Conservation (phyloP, 1,284 basidiomycete genomes). For the Boletellus deceptivus region DNA sequence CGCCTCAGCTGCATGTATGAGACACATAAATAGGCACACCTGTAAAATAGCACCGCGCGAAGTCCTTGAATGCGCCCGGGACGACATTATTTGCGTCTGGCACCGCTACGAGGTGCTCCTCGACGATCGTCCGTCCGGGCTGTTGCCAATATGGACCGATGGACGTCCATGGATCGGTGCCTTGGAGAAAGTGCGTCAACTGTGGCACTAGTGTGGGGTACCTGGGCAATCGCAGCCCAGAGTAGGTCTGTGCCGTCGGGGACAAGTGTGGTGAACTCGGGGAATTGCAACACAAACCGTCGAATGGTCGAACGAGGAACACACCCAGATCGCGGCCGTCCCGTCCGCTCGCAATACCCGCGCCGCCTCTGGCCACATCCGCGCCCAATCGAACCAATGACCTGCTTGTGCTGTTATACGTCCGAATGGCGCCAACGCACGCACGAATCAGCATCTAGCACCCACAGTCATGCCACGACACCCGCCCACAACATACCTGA, state of each 20-base stretch:
- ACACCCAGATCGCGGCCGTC: slow-evolving; percentile 75
- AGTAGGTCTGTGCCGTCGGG: slow-evolving; percentile 58
- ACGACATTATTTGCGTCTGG: slow-evolving; percentile 51
- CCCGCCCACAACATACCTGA: slow-evolving; percentile 49
- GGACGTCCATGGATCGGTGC: slow-evolving; percentile 48
- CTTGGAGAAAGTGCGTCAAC: slow-evolving; percentile 64
- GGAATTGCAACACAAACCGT: background rate
- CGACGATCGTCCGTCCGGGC: slow-evolving; percentile 76
- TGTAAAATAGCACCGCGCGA: slow-evolving; percentile 35
- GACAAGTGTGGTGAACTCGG: no score
- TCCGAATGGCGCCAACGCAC: no score
- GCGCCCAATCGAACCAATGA: slow-evolving; percentile 84
- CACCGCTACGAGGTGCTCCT: slow-evolving; percentile 67
- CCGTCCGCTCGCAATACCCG: slow-evolving; percentile 68
- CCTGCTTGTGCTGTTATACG: slow-evolving; percentile 65
- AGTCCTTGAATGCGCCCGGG: slow-evolving; percentile 37
- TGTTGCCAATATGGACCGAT: slow-evolving; percentile 79
- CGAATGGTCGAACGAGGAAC: background rate
- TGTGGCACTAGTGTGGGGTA: slow-evolving; percentile 58
- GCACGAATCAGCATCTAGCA: background rate
- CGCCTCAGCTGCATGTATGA: background rate
- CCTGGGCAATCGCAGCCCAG: slow-evolving; percentile 69
- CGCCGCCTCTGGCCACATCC: slow-evolving; percentile 68
- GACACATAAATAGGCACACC: slow-evolving; percentile 11
- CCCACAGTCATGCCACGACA: background rate